Evolutionary conservation across 2,329 filamentous ascomycete species (phyloP).

Genomic region (Coleophoma eucalyptorum): DNA sequence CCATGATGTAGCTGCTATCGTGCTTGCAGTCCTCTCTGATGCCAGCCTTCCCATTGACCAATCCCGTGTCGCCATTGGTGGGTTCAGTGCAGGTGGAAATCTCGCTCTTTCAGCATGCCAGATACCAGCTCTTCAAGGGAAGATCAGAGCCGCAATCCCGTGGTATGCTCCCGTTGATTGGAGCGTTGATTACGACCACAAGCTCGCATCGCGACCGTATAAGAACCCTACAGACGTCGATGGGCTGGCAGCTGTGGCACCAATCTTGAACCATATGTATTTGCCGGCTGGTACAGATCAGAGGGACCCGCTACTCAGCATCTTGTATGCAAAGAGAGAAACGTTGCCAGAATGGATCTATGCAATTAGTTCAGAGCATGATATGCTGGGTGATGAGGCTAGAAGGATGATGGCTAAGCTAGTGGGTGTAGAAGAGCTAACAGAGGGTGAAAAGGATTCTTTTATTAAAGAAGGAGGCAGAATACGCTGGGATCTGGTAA

Average conservation of each 20-base stretch:
- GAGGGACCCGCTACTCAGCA: not conserved
- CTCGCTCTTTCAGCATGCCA: slow-evolving; percentile 37
- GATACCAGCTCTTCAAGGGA: slow-evolving; percentile 26
- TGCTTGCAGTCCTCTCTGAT: slow-evolving; percentile 38
- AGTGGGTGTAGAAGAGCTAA: no score
- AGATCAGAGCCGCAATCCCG: slow-evolving; percentile 32
- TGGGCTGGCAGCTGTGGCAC: not conserved
- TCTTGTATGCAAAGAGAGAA: not conserved
- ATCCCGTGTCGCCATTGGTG: slow-evolving; percentile 35
- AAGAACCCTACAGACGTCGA: not conserved
- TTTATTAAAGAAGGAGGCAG: no score
- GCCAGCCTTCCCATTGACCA: slow-evolving; percentile 40
- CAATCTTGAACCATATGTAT: not conserved
- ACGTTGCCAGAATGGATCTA: slow-evolving; percentile 10
- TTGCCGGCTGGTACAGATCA: not conserved
- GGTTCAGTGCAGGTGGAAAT: slow-evolving; percentile 45
- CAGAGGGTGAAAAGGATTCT: no score
- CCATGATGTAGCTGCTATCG: slow-evolving; percentile 41
- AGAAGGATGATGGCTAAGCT: no score
- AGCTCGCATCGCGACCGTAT: not conserved
- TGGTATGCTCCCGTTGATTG: slow-evolving; percentile 32
- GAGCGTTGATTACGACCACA: not conserved
- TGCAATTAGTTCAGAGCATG: slow-evolving; percentile 12
- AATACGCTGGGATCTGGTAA: no score
- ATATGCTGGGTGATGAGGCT: slow-evolving; percentile 15